Base-by-base conservation (phyloP, 305 asterid species). In the Withania somnifera region DNA sequence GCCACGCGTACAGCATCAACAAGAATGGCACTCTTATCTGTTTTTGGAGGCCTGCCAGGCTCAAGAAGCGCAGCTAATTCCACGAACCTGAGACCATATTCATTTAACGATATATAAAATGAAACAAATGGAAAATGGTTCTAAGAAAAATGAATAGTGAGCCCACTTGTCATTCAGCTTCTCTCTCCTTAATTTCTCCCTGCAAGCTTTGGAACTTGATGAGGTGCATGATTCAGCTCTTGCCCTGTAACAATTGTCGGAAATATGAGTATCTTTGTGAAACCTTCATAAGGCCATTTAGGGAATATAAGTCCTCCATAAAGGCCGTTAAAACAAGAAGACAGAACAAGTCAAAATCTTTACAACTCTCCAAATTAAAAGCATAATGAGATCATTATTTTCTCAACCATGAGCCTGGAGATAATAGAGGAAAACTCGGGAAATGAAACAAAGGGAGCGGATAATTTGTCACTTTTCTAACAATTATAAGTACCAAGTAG, bases 11-110 rank as follows among this genome's bases (percentile, higher is more conserved):
- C 90, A 69, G 98, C 98, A 90, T 95, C 98, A 73, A 88, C 92
- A 89, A 93, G 89, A 83, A 93, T 90, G 81, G 93, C 97, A 86
- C 95, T 88, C 91, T 95, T 95, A 81, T 95, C 98, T 34, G 97
- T 90, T 88, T 93, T 93, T 50, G 93, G 97, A 83, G 98, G 94
- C 87, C 91, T 93, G 51, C 95, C 93, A n/a, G 98, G 98, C 90
- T 93, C 98, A 86, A 95, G 95, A 78, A 95, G 88, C 87, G 93
- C 95, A 10, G 91, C 92, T 87, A 95, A 87, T 80, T 95, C 98
- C 91, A 89, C 36, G 87, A 92, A 93, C 91, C 97, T 95, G 82
- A 80, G 24, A 80, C 38, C 60, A 78, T 69, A 58, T 42, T 28
- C 78, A 7, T 42, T 67, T 68, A 75, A 30, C 47, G 0, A 57